Base-by-base conservation (phyloP, 2,329 filamentous ascomycete genomes). In the Phialophora tarda region DNA sequence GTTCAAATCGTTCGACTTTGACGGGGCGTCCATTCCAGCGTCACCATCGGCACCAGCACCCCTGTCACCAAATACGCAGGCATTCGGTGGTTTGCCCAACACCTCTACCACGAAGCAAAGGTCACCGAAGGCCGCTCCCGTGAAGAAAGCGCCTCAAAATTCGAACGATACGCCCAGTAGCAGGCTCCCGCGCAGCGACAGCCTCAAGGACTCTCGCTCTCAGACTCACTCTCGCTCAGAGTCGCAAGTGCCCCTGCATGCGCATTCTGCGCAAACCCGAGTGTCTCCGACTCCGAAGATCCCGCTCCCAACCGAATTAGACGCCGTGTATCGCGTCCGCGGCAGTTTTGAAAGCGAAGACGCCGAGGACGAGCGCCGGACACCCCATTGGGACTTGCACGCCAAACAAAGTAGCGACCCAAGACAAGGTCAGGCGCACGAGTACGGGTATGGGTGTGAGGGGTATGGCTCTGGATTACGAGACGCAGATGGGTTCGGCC, bases 1-100 rank as follows among this genome's bases (percentile, higher is more conserved):
- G 3, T 65, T 62, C 62, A 68, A 63, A 24, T 59, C 64, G 4
- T 64, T 69, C 57, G 57, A 66, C 38, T 66, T 69, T 24, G 64
- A 66, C 6, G 38, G 14, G 8, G 23, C 21, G 4, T 26, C 34
- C 34, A 66, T 55, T 41, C 58, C 64, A 17, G 28, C 28, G 12
- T 54, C 38, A n/a, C 38, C 62, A n/a, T 26, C 62, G 32, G 21
- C 61, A 24, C 34, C 55, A 12, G 14, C 58, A 34, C 26, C 47
- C 8, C 17, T 48, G 12, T 62, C 65, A 32, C 30, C 28, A 21
- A 21, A 8, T 26, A 11, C 53, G 11, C 24, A 30, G 26, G 5
- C 48, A 5, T 38, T 54, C 59, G 3, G 14, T 44, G 38, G 14
- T 34, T 55, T 23, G 17, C 59, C 47, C 28, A 44, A 38, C 32